Evolutionary conservation across 371 early-diverging fungal genomes (phyloP), one percentile per base, ranked within the genome.

Genomic region (Entomophthora muscae): DNA sequence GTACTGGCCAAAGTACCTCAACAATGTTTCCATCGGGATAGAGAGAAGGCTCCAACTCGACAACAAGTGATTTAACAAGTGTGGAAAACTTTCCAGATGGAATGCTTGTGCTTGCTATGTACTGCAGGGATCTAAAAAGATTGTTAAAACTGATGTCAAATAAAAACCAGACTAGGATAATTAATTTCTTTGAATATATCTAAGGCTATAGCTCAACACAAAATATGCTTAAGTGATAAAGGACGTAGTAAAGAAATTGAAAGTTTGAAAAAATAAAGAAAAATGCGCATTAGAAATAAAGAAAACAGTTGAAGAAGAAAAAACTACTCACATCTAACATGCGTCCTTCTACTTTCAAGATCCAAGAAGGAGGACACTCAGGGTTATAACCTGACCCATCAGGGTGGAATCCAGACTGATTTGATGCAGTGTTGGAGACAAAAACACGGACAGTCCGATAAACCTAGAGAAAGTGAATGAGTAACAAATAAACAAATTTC

Each of bases 381-480:
- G 69, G 73, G 29, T 75, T 78, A 60, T 79, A 66, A 68, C 75
- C 78, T 60, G 76, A 71, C 3, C 75, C 75, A 12, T 80, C 80
- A 3, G 74, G 74, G n/a, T 74, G 73, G 27, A 66, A 65, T 3
- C 64, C 66, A 17, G 70, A 64, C 66, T 92, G 93, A 69, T 88
- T 83, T 1, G 84, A 74, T 13, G 94, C 76, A 21, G 82, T 74
- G 69, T 95, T 94, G 33, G 93, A 92, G 57, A 97, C 71, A 68
- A 91, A 94, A 5, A 97, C 73, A 53, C 98, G 83, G 71, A 97
- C 71, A 1, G 83, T 85, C 27, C 91, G 82, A 71, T 85, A 88
- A 59, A 79, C 73, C 83, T 88, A 73, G 53, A 53, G n/a, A 1
- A 3, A 23, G n/a, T n/a, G n/a, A n/a, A n/a, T n/a, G n/a, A n/a